Conservation (phyloP, 768 basidiomycete species). For the Mrakia hoshinonis region DNA sequence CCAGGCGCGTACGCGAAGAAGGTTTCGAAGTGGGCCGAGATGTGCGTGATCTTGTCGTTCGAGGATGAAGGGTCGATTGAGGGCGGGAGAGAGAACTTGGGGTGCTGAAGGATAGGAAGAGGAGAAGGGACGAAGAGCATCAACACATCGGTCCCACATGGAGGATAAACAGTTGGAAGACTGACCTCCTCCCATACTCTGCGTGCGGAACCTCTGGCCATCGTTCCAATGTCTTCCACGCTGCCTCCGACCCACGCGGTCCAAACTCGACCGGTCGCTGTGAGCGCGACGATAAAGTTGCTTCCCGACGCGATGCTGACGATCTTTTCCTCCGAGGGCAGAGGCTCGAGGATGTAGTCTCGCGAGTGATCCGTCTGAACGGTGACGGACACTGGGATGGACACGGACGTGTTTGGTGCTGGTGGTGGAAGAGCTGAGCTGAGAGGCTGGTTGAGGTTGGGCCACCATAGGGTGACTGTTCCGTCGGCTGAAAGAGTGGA, state of each 20-base stretch:
- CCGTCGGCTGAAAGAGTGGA: slow-evolving; percentile 5
- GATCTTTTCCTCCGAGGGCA: slow-evolving; percentile 42
- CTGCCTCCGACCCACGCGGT: slow-evolving; percentile 12
- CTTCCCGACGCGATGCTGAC: slow-evolving; percentile 76
- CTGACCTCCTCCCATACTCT: slow-evolving; percentile 22
- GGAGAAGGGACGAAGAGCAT: neutral
- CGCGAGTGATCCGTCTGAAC: neutral
- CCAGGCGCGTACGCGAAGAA: slow-evolving; percentile 52
- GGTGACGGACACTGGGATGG: slow-evolving; percentile 1
- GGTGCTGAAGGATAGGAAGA: neutral
- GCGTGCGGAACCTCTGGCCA: neutral
- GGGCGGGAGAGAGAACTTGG: slow-evolving; percentile 10
- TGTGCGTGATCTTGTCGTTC: slow-evolving; percentile 44
- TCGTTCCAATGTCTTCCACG: slow-evolving; percentile 8
- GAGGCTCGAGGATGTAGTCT: neutral
- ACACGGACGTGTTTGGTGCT: neutral
- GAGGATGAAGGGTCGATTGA: neutral
- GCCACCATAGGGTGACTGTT: slow-evolving; percentile 1
- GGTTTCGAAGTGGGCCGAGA: slow-evolving; percentile 67
- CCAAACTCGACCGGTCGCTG: slow-evolving; percentile 63
- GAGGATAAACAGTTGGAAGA: neutral
- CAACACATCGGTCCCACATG: too few species aligned
- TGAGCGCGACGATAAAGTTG: slow-evolving; percentile 64
- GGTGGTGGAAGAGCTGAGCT: neutral
- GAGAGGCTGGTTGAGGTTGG: neutral